These are phyloP conservation scores for Metarhizium guizhouense DNA, from an alignment of 2,329 filamentous ascomycete species.

Conservation along the genomic window DNA sequence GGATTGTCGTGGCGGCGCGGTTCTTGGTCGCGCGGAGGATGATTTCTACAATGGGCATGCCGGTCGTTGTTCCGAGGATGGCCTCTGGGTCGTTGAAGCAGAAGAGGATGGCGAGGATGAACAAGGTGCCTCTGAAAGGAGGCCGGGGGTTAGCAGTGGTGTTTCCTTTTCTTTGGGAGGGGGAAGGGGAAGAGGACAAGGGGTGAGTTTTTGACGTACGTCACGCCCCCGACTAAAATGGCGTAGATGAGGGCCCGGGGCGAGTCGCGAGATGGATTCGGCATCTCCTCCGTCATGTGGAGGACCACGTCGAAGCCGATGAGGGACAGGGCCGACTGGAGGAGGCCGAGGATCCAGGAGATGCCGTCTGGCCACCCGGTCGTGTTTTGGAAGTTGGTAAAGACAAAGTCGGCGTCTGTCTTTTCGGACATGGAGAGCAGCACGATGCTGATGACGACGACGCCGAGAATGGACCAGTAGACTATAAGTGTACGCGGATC, in stretches of 20 bases:
- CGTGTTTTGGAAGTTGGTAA: slow-evolving; percentile 33
- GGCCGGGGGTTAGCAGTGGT: no score
- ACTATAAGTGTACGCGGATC: slow-evolving; percentile 14
- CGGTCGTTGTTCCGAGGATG: slow-evolving; percentile 27
- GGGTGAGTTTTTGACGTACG: background rate
- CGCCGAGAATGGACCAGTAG: slow-evolving; percentile 32
- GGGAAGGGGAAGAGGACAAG: background rate
- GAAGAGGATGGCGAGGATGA: slow-evolving; percentile 33
- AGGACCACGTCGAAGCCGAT: slow-evolving; percentile 35
- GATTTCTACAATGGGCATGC: slow-evolving; percentile 37
- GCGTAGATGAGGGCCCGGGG: slow-evolving; percentile 34
- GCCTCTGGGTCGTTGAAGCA: slow-evolving; percentile 27
- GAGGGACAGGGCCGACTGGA: slow-evolving; percentile 28
- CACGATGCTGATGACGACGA: slow-evolving; percentile 34
- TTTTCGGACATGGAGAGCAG: slow-evolving; percentile 31
- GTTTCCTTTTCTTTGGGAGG: background rate
- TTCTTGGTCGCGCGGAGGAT: slow-evolving; percentile 32
- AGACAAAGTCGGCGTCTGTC: slow-evolving; percentile 32
- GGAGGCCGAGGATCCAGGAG: slow-evolving; percentile 36
- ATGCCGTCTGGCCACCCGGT: slow-evolving; percentile 37
- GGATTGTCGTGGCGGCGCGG: slow-evolving; percentile 28
- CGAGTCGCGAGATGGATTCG: slow-evolving; percentile 27
- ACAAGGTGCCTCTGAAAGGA: slow-evolving; percentile 8
- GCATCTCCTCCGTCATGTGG: slow-evolving; percentile 40
- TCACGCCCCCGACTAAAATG: slow-evolving; percentile 13